phyloP scores from a whole-genome alignment of 2,329 filamentous ascomycete genomes.

The Rugonectria rugulosa region DNA sequence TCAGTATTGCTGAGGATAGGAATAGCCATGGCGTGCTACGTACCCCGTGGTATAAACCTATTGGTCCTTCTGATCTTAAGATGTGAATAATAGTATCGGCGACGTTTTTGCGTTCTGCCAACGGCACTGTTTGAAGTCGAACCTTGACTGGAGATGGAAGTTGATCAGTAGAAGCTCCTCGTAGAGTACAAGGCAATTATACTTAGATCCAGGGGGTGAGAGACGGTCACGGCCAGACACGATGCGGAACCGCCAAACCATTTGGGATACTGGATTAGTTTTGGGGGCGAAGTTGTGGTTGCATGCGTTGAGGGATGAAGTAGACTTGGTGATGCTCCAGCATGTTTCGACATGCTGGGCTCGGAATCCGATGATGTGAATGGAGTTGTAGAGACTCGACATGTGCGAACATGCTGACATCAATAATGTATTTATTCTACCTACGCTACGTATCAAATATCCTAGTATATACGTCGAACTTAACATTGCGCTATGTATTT shows the following conservation, averaged over 20 bases:
- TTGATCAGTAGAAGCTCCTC: neutral
- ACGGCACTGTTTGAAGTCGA: slow-evolving; percentile 13
- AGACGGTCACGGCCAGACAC: slow-evolving; percentile 23
- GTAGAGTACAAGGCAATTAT: neutral
- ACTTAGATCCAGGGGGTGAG: slow-evolving; percentile 25
- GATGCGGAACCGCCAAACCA: slow-evolving; percentile 25
- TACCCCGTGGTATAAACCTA: slow-evolving; percentile 19
- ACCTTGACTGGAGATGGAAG: slow-evolving; percentile 20
- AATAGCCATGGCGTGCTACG: neutral
- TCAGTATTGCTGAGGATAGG: neutral
- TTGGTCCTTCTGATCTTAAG: slow-evolving; percentile 12
- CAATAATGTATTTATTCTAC: neutral
- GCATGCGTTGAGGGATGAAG: neutral
- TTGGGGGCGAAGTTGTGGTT: neutral
- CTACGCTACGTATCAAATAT: too few species aligned
- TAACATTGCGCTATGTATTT: too few species aligned
- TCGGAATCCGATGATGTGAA: neutral
- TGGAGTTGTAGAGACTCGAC: neutral
- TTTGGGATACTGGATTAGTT: slow-evolving; percentile 18
- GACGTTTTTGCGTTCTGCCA: slow-evolving; percentile 15
- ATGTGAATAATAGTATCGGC: slow-evolving; percentile 12
- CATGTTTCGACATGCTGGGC: slow-evolving; percentile 13
- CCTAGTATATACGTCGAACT: too few species aligned
- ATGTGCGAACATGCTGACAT: neutral
- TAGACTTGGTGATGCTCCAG: neutral